Evolutionary conservation across 805 yeast species (phyloP).

Genomic region (Starmerella bombi): DNA sequence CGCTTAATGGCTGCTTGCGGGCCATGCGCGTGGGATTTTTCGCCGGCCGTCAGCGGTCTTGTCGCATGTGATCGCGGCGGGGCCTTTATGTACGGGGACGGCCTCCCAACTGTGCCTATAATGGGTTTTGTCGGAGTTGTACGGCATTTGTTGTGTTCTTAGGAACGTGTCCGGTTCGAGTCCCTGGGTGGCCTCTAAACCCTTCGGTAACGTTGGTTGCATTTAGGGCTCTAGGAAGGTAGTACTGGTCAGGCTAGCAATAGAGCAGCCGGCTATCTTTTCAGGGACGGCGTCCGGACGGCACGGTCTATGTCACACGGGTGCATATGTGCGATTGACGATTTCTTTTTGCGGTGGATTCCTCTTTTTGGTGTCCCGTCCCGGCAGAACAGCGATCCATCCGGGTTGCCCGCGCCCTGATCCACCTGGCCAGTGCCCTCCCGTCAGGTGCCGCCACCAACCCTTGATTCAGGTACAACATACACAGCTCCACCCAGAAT

Average conservation of each 20-base stretch:
- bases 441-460: too few species aligned
- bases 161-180: slow-evolving; percentile 27
- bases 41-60: too few species aligned
- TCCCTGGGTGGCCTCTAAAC: slow-evolving; percentile 21
- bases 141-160: slow-evolving; percentile 4
- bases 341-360: too few species aligned
- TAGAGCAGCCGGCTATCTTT: slow-evolving; percentile 25
- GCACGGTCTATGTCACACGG: slow-evolving; percentile 19
- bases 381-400: too few species aligned
- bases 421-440: too few species aligned
- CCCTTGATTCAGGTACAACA: too few species aligned
- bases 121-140: slow-evolving; percentile 23
- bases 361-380: too few species aligned
- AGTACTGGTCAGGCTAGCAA: slow-evolving; percentile 26
- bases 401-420: too few species aligned
- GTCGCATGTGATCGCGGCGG: too few species aligned
- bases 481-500: too few species aligned
- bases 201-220: slow-evolving; percentile 20
- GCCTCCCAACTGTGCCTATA: slow-evolving; percentile 16
- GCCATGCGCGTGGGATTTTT: slow-evolving; percentile 8
- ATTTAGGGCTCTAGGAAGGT: slow-evolving; percentile 20
- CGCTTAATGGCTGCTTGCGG: slow-evolving; percentile 11
- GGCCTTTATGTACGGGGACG: too few species aligned
- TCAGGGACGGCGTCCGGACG: slow-evolving; percentile 26
- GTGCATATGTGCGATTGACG: slow-evolving; percentile 4